phyloP scores from a whole-genome alignment of 163 green algal genomes.

The Chlorella variabilis region DNA sequence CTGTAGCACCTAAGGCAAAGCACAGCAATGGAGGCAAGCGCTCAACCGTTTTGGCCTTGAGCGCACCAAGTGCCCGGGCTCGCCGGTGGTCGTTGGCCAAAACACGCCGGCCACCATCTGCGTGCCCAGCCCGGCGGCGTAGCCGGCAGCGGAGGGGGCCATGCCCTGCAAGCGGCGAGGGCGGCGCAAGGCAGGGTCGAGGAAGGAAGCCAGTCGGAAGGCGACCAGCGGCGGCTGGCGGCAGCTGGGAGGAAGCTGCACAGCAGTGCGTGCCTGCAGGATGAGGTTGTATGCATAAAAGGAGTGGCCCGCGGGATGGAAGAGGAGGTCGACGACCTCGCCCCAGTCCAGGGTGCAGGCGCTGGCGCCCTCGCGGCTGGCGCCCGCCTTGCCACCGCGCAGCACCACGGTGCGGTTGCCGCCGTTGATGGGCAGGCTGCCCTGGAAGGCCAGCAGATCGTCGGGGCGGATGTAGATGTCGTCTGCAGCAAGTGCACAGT shows the following conservation, averaged over 20 bases:
- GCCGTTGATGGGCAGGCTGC: constrained; percentile 14
- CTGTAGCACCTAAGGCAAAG: no score
- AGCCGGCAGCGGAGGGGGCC: not conserved
- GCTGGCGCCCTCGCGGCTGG: not conserved
- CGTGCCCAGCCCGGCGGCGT: not conserved
- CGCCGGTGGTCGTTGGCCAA: constrained; percentile 7
- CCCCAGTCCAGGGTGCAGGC: constrained; percentile 4
- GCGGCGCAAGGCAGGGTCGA: no score
- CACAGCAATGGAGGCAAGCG: no score
- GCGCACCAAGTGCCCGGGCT: not conserved
- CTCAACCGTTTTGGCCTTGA: no score
- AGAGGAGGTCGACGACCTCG: not conserved
- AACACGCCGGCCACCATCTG: constrained; percentile 14
- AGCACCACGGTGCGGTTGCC: constrained; percentile 18
- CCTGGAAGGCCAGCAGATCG: not conserved
- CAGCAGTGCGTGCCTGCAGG: no score
- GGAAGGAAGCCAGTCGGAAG: no score
- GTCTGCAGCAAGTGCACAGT: not conserved
- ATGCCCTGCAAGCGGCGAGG: constrained; percentile 21
- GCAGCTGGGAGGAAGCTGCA: no score
- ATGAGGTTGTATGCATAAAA: not conserved
- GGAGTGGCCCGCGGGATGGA: not conserved
- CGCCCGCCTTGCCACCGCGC: not conserved
- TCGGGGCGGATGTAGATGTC: not conserved
- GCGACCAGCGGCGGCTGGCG: no score